Conservation (phyloP, 768 basidiomycete species). For the Leccinellum rugosiceps region DNA sequence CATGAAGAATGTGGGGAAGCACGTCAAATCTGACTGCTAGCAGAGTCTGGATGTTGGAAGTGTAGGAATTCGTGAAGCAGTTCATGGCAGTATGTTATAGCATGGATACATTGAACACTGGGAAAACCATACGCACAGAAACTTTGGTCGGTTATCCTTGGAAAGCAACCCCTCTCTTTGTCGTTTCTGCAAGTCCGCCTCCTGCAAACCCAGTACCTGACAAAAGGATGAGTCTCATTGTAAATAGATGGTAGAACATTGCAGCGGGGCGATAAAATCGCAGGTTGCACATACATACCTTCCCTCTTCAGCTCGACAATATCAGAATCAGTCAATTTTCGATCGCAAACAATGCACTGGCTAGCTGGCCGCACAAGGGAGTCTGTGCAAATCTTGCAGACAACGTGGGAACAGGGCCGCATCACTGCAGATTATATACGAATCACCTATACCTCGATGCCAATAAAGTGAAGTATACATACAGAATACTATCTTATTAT, state of each 20-base stretch:
- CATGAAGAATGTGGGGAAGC: slow-evolving; percentile 11
- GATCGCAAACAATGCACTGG: slow-evolving; percentile 88
- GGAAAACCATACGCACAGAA: slow-evolving; percentile 2
- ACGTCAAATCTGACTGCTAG: background rate
- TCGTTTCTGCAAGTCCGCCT: slow-evolving; percentile 91
- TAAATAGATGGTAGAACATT: background rate
- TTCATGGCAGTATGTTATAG: background rate
- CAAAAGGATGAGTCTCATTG: background rate
- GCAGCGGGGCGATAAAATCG: background rate
- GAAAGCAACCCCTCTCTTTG: slow-evolving; percentile 76
- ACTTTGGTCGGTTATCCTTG: slow-evolving; percentile 54
- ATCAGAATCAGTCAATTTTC: slow-evolving; percentile 58
- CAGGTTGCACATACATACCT: slow-evolving; percentile 45
- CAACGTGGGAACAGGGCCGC: slow-evolving; percentile 87
- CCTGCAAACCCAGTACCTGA: slow-evolving; percentile 91
- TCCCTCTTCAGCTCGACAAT: slow-evolving; percentile 85
- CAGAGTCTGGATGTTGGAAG: too few relatives aligned
- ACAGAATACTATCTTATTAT: slow-evolving; percentile 71
- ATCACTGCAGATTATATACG: slow-evolving; percentile 46
- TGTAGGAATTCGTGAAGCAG: background rate
- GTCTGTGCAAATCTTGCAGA: slow-evolving; percentile 89
- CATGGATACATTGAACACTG: background rate
- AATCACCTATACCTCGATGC: background rate
- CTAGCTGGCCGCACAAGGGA: slow-evolving; percentile 74
- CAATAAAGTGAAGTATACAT: slow-evolving; percentile 26